Evolutionary conservation across 2,329 filamentous ascomycete genomes (phyloP).

Genomic region (Aurifilum marmelostoma): DNA sequence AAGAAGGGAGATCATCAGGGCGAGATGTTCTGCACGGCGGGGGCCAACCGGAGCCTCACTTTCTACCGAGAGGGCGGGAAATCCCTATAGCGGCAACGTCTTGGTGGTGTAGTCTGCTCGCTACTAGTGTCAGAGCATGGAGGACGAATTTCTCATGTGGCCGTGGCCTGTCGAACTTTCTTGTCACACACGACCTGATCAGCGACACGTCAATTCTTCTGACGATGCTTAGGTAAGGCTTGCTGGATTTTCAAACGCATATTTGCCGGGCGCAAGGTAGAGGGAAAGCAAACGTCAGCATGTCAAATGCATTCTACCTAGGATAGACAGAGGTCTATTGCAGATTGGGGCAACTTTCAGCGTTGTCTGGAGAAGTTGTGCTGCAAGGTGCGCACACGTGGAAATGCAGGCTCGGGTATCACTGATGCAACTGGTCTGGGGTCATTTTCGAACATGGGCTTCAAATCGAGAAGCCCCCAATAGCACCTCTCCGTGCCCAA

Average conservation of each 20-base stretch:
- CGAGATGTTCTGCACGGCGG: slow-evolving; percentile 77
- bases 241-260: too few species aligned
- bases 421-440: background rate
- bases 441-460: background rate
- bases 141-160: background rate
- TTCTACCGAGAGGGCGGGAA: slow-evolving; percentile 77
- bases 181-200: too few species aligned
- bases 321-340: background rate
- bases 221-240: too few species aligned
- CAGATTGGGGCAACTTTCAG: background rate
- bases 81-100: background rate
- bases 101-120: background rate
- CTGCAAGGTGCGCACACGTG: background rate
- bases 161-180: background rate
- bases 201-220: background rate
- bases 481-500: background rate
- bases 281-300: background rate
- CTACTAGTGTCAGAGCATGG: background rate
- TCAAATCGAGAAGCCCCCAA: background rate
- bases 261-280: background rate
- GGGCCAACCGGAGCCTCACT: slow-evolving; percentile 73
- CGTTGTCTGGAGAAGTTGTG: background rate
- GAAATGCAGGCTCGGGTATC: background rate
- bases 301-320: background rate
- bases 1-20: slow-evolving; percentile 63